Evolutionary conservation across 768 basidiomycete genomes (phyloP).

Genomic region (Phaeolepiota aurea): DNA sequence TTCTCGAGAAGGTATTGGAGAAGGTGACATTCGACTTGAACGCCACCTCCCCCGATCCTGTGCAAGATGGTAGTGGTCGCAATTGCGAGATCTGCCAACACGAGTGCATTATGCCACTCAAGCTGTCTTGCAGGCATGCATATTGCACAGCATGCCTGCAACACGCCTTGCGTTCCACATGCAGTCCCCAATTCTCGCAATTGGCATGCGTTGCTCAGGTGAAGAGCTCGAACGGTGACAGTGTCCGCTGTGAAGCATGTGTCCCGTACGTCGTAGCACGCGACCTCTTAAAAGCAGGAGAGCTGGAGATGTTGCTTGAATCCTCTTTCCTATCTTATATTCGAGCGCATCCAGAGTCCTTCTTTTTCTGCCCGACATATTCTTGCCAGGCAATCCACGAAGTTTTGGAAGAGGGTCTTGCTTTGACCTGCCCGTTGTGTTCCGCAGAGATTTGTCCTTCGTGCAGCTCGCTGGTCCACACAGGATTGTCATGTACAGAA

Average conservation of each 20-base stretch:
- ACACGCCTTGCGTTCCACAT: conserved; percentile 26
- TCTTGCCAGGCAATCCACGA: conserved; percentile 43
- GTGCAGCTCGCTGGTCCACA: conserved; percentile 31
- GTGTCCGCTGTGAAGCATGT: conserved; percentile 16
- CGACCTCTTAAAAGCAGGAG: conserved; percentile 24
- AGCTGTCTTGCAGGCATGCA: conserved; percentile 37
- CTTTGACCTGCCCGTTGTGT: conserved; percentile 28
- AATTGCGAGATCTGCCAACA: conserved; percentile 34
- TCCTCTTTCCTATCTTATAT: conserved; percentile 35
- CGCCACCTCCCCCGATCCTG: conserved; percentile 5
- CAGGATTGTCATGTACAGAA: conserved; percentile 28
- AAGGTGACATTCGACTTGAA: background rate
- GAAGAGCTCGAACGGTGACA: conserved; percentile 6
- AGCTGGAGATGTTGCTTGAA: conserved; percentile 31
- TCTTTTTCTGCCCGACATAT: conserved; percentile 46
- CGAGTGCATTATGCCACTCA: conserved; percentile 20
- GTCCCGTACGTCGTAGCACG: conserved; percentile 32
- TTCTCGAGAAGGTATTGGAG: conserved; percentile 15
- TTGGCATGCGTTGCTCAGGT: conserved; percentile 29
- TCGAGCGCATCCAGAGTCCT: conserved; percentile 26
- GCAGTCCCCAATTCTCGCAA: conserved; percentile 17
- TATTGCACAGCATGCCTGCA: conserved; percentile 46
- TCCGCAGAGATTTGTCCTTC: conserved; percentile 24
- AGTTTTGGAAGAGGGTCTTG: conserved; percentile 9
- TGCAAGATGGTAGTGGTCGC: background rate